A percentile compares a stretch with the other conserved stretches of the same genome.
Evolutionary conservation across 2,329 filamentous ascomycete species (phyloP).

Genomic region (Colletotrichum spaethianum): DNA sequence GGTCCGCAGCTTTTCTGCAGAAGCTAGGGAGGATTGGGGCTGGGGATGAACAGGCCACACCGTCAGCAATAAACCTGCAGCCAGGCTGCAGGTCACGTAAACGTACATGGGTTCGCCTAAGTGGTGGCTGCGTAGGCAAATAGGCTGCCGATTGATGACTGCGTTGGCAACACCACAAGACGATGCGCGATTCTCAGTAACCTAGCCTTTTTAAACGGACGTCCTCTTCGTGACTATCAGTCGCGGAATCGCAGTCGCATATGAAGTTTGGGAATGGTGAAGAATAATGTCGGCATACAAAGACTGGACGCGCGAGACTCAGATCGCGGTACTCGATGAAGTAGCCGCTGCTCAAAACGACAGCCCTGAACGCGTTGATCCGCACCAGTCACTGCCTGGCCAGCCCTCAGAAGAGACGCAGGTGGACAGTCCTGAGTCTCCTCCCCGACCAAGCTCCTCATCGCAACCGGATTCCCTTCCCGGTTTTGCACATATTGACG

Average conservation of each 20-base stretch:
- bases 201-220: not conserved
- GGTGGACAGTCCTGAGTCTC: not conserved
- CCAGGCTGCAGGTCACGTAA: slow-evolving; percentile 13
- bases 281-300: slow-evolving; percentile 8
- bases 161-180: not conserved
- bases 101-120: slow-evolving; percentile 1
- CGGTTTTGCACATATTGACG: slow-evolving; percentile 59
- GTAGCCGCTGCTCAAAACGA: slow-evolving; percentile 18
- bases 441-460: not conserved
- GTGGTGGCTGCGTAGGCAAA: slow-evolving; percentile 18
- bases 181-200: not conserved
- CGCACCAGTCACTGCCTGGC: not conserved
- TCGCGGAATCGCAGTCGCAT: not conserved
- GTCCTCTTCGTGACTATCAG: too few species aligned
- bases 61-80: slow-evolving; percentile 21
- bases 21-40: slow-evolving; percentile 2
- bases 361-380: not conserved
- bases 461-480: slow-evolving; percentile 50
- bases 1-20: slow-evolving; percentile 6
- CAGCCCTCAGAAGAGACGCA: slow-evolving; percentile 18
- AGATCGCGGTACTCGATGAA: slow-evolving; percentile 22
- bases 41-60: not conserved
- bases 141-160: slow-evolving; percentile 15
- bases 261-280: not conserved
- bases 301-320: slow-evolving; percentile 28